A percentile compares a stretch with the other conserved stretches of the same genome.
phyloP scores from a whole-genome alignment of 2,329 filamentous ascomycete genomes.

The Cryphonectria carpinicola region DNA sequence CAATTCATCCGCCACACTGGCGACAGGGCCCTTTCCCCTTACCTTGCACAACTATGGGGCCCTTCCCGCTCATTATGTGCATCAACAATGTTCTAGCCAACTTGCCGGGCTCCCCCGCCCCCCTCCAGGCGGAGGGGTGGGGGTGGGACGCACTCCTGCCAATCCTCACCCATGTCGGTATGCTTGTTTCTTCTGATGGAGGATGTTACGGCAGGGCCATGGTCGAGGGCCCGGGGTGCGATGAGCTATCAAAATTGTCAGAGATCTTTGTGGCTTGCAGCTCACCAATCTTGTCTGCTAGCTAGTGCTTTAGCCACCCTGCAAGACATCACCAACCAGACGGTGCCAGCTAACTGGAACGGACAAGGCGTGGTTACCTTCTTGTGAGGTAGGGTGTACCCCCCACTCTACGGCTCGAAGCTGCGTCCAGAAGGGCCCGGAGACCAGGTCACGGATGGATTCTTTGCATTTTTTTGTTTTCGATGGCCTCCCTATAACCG shows the following conservation, averaged over 20 bases:
- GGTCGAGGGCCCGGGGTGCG: background rate
- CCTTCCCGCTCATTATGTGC: background rate
- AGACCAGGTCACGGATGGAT: conserved; percentile 20
- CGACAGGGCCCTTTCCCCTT: background rate
- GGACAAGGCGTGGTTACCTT: conserved; percentile 21
- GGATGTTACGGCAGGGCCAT: background rate
- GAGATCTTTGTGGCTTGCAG: conserved; percentile 24
- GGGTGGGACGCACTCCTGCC: background rate
- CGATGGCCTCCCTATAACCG: conserved; percentile 11
- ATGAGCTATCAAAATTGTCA: conserved; percentile 22
- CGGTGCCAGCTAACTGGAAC: conserved; percentile 10
- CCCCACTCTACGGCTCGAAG: conserved; percentile 20
- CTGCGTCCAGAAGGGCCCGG: conserved; percentile 7
- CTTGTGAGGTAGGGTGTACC: conserved; percentile 4
- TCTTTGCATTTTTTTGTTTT: conserved; percentile 1
- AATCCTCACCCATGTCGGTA: background rate
- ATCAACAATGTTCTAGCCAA: background rate
- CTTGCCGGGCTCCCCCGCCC: background rate
- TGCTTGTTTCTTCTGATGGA: conserved; percentile 8
- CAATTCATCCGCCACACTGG: background rate
- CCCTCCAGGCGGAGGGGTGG: background rate
- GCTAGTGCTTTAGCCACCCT: conserved; percentile 12
- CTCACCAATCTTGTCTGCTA: conserved; percentile 12
- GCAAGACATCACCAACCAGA: conserved; percentile 13
- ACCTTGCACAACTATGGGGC: background rate